Conservation (phyloP, 345 rosid species). For the Boechera stricta region DNA sequence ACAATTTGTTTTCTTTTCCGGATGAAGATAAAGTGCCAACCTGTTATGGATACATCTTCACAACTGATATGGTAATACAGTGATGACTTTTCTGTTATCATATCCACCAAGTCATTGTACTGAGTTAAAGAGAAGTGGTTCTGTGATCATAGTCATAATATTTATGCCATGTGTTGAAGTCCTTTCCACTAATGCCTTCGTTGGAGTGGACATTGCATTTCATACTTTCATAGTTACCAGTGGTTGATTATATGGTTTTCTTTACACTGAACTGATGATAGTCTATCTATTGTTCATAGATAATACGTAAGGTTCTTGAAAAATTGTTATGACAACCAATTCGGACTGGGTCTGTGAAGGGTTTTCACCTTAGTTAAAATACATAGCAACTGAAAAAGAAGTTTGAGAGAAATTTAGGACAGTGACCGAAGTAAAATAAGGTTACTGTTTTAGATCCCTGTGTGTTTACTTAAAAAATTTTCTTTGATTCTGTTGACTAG, state of each 20-base stretch:
- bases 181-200: not conserved
- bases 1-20: conserved; percentile 30
- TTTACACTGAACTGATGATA: not conserved
- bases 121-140: conserved; percentile 1
- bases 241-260: conserved; percentile 9
- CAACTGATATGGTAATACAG: conserved; percentile 74
- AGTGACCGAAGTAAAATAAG: conserved; percentile 4
- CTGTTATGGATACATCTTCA: conserved; percentile 58
- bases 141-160: conserved; percentile 6
- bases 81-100: conserved; percentile 24
- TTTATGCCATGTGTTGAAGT: not conserved
- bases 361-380: not conserved
- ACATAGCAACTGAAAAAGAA: conserved; percentile 8
- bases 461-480: not conserved
- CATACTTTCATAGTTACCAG: conserved; percentile 5
- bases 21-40: conserved; percentile 92
- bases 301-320: not conserved
- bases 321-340: conserved; percentile 5
- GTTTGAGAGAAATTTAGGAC: conserved; percentile 16
- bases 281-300: not conserved
- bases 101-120: conserved; percentile 4
- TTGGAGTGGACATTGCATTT: conserved; percentile 11
- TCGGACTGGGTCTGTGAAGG: not conserved
- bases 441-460: not conserved
- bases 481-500: not conserved